Evolutionary conservation across 1,284 basidiomycete genomes (phyloP).

Genomic region (Cutaneotrichosporon sp.): DNA sequence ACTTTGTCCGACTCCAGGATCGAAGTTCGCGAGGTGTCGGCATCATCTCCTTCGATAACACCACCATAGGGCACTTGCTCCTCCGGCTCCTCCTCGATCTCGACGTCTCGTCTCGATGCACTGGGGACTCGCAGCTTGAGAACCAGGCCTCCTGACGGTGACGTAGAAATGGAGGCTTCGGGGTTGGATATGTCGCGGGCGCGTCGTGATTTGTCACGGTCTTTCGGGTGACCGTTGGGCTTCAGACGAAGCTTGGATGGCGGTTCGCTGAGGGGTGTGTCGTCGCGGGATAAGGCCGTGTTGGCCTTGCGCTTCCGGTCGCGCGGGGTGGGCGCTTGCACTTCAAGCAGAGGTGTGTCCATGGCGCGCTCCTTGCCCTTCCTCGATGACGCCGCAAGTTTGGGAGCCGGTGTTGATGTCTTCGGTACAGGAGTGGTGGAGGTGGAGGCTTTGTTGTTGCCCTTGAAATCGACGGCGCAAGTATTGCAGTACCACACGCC

Average conservation of each 20-base stretch:
- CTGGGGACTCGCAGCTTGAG: conserved; percentile 39
- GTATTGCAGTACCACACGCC: conserved; percentile 56
- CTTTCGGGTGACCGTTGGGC: conserved; percentile 10
- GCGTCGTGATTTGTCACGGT: conserved; percentile 12
- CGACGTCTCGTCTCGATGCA: conserved; percentile 31
- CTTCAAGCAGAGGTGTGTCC: conserved; percentile 5
- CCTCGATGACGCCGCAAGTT: not conserved
- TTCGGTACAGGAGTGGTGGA: not conserved
- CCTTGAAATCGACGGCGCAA: conserved; percentile 21
- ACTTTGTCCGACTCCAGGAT: conserved; percentile 68
- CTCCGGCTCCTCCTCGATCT: conserved; percentile 45
- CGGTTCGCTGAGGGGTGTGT: conserved; percentile 6
- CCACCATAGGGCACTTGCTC: conserved; percentile 70
- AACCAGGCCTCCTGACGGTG: conserved; percentile 14
- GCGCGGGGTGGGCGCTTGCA: conserved; percentile 10
- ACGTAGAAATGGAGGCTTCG: not conserved
- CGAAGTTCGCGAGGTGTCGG: conserved; percentile 71
- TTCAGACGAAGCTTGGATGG: conserved; percentile 20
- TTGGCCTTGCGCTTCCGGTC: conserved; percentile 13
- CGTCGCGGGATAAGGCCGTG: conserved; percentile 7
- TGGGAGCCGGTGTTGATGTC: not conserved
- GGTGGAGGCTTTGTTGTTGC: conserved; percentile 18
- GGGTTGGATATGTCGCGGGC: not conserved
- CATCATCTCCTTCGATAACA: conserved; percentile 67
- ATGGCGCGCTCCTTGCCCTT: conserved; percentile 24